These are phyloP conservation scores for Teratosphaeria destructans DNA, from an alignment of 2,329 filamentous ascomycete genomes.

Conservation along the genomic window DNA sequence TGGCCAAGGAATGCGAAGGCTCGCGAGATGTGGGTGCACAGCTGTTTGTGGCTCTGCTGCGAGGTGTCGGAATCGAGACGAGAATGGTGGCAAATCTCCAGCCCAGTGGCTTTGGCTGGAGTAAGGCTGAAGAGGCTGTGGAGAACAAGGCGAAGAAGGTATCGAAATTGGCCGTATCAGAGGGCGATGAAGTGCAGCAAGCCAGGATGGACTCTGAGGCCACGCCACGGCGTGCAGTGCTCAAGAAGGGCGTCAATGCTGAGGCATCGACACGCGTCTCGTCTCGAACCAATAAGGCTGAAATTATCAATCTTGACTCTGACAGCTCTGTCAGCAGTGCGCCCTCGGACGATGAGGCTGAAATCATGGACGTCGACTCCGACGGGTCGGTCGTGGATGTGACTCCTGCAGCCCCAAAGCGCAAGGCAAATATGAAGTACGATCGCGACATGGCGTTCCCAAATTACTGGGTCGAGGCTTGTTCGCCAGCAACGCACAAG, in stretches of 20 bases:
- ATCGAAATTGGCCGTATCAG: slow-evolving; percentile 1
- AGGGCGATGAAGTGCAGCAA: slow-evolving; percentile 7
- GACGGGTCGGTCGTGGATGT: slow-evolving; percentile 52
- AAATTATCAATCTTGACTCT: slow-evolving; percentile 39
- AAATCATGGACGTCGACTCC: slow-evolving; percentile 40
- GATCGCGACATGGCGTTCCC: slow-evolving; percentile 74
- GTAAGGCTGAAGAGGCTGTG: slow-evolving; percentile 69
- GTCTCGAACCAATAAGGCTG: slow-evolving; percentile 21
- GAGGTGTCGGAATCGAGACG: slow-evolving; percentile 71
- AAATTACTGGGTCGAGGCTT: slow-evolving; percentile 85
- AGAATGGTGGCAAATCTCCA: slow-evolving; percentile 78
- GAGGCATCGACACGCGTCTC: slow-evolving; percentile 9
- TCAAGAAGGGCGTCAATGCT: slow-evolving; percentile 2
- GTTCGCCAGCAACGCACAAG: slow-evolving; percentile 70
- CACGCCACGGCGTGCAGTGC: not conserved
- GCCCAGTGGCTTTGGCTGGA: slow-evolving; percentile 82
- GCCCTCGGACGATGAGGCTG: slow-evolving; percentile 32
- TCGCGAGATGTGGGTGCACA: slow-evolving; percentile 83
- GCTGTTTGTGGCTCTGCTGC: slow-evolving; percentile 74
- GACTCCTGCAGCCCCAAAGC: slow-evolving; percentile 35
- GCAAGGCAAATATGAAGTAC: slow-evolving; percentile 41
- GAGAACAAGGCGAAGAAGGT: slow-evolving; percentile 28
- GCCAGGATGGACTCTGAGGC: slow-evolving; percentile 7
- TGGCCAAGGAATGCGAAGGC: slow-evolving; percentile 61
- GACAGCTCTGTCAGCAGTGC: slow-evolving; percentile 35